phyloP scores from a whole-genome alignment of 192 early-diverging fungal species.

The Funneliformis geosporum region DNA sequence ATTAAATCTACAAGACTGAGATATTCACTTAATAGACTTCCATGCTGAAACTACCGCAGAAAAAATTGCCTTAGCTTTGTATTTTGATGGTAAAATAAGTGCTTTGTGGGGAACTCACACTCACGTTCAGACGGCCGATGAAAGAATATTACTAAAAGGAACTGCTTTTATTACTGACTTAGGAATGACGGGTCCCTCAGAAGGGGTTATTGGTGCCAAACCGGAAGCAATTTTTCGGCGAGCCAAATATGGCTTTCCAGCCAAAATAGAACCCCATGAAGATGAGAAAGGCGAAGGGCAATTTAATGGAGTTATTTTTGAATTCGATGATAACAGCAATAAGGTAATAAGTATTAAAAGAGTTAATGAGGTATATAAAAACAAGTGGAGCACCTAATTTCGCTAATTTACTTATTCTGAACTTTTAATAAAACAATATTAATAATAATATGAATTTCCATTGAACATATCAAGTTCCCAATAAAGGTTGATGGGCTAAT shows the following conservation, averaged over 20 bases:
- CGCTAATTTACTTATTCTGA: no score
- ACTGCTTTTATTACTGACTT: constrained; percentile 25
- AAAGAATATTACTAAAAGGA: background rate
- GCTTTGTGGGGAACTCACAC: constrained; percentile 28
- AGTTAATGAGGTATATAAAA: no score
- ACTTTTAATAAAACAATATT: no score
- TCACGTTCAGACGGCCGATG: constrained; percentile 19
- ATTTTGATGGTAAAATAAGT: constrained; percentile 21
- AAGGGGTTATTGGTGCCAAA: constrained; percentile 16
- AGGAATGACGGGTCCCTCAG: constrained; percentile 17
- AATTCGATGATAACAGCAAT: constrained; percentile 20
- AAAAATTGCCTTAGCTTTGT: constrained; percentile 16
- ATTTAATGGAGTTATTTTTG: constrained; percentile 25
- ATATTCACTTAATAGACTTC: constrained; percentile 1
- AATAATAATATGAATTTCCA: no score
- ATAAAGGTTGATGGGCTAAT: no score
- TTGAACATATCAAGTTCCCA: no score
- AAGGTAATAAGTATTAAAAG: constrained; percentile 21
- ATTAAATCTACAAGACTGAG: background rate
- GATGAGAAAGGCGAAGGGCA: background rate
- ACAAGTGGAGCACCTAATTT: no score
- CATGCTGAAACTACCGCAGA: constrained; percentile 22
- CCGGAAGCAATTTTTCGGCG: constrained; percentile 9
- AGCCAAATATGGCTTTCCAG: constrained; percentile 19
- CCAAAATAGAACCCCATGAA: constrained; percentile 13